phyloP scores from a whole-genome alignment of 345 rosid species.

The Cochlearia excelsa region DNA sequence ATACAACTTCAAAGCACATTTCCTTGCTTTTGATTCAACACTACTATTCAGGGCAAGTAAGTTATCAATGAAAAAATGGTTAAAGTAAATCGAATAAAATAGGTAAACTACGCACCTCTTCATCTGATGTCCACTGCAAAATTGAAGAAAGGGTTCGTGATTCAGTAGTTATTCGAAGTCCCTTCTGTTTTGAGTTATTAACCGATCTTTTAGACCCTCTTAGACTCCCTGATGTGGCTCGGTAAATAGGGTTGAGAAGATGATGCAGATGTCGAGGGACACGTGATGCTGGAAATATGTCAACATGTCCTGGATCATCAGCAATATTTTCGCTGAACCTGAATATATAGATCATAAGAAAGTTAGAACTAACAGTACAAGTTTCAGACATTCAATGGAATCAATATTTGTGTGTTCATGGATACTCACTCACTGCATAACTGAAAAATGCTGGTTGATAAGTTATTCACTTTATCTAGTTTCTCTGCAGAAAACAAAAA shows the following conservation, averaged over 20 bases:
- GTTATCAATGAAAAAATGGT: neutral
- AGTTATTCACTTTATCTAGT: slow-evolving; percentile 70
- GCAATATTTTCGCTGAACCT: slow-evolving; percentile 80
- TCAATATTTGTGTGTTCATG: slow-evolving; percentile 6
- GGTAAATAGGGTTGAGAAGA: slow-evolving; percentile 57
- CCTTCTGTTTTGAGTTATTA: slow-evolving; percentile 48
- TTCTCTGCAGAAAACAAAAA: slow-evolving; percentile 52
- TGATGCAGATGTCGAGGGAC: slow-evolving; percentile 67
- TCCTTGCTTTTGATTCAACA: neutral
- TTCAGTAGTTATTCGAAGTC: slow-evolving; percentile 66
- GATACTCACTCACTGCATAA: slow-evolving; percentile 71
- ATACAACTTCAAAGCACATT: neutral
- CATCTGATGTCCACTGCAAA: slow-evolving; percentile 76
- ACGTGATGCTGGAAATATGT: slow-evolving; percentile 69
- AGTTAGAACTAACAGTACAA: slow-evolving; percentile 19
- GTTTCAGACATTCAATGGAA: neutral
- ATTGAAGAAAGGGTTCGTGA: slow-evolving; percentile 53
- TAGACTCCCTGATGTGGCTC: slow-evolving; percentile 35
- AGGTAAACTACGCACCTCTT: slow-evolving; percentile 52
- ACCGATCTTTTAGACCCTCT: slow-evolving; percentile 40
- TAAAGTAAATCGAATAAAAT: neutral
- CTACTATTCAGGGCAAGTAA: neutral
- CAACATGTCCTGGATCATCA: slow-evolving; percentile 74
- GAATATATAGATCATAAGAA: slow-evolving; percentile 30
- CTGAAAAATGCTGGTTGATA: slow-evolving; percentile 56